Conservation (phyloP, 345 rosid species). For the Lepidium africanum region DNA sequence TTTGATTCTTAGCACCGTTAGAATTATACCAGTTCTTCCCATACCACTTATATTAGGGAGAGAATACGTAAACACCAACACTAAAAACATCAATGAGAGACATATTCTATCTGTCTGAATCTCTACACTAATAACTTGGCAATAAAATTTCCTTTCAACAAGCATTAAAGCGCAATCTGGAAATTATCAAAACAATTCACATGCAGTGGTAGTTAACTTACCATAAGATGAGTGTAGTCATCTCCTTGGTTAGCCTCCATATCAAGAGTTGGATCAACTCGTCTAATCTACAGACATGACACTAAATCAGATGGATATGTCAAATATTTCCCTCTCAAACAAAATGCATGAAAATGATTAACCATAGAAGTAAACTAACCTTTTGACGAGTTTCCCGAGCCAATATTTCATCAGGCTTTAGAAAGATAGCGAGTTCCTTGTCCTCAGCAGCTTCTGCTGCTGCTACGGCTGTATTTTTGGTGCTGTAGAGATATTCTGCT, state of each 20-base stretch:
- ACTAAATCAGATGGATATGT: not conserved
- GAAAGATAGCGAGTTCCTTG: slow-evolving; percentile 79
- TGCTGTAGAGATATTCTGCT: too few species aligned
- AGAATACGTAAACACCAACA: too few species aligned
- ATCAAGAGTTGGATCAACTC: slow-evolving; percentile 89
- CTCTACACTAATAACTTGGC: not conserved
- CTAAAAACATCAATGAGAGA: too few species aligned
- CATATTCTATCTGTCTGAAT: not conserved
- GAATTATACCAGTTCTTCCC: not conserved
- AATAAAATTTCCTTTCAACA: not conserved
- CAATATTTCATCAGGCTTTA: slow-evolving; percentile 78
- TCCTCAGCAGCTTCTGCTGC: slow-evolving; percentile 99
- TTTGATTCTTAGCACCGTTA: not conserved
- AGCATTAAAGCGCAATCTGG: not conserved
- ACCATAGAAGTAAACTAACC: slow-evolving; percentile 33
- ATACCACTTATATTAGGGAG: too few species aligned
- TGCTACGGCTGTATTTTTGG: too few species aligned
- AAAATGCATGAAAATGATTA: not conserved
- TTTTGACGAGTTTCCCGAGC: slow-evolving; percentile 60
- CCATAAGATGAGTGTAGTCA: slow-evolving; percentile 89
- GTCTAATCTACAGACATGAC: slow-evolving; percentile 48
- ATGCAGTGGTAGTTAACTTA: slow-evolving; percentile 34
- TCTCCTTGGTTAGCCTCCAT: slow-evolving; percentile 91
- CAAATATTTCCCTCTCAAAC: not conserved
- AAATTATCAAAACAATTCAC: too few species aligned